Base-by-base conservation (phyloP, 2,329 filamentous ascomycete genomes). In the Colletotrichum godetiae region DNA sequence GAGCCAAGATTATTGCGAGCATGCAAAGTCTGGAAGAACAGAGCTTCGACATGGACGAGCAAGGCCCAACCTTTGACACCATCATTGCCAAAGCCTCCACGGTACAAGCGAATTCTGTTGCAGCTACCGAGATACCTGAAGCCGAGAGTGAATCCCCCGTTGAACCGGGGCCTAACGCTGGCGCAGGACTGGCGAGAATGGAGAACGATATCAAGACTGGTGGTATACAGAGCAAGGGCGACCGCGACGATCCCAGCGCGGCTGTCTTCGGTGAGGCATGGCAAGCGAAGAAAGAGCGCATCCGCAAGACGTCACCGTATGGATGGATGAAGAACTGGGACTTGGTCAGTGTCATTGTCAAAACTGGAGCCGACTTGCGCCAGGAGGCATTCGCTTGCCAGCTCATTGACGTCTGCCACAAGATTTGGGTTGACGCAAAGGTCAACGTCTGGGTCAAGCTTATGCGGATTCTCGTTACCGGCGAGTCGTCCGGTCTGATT, bases 281-380 rank as follows among this genome's bases (percentile, higher is more conserved):
- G 94, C 91, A 93, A 77, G 89, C 92, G 68, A 97, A 97, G 82
- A 94, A 93, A 78, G 94, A 96, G 82, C 92, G 94, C 24, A 95
- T 97, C 80, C 89, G 94, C 74, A 93, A 93, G 77, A 93, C 93
- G 1, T 96, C 94, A 0, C 94, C 94, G 0, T 97, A 95, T 79
- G 94, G 94, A 11, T 95, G 93, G 91, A 94, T 95, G 92, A 94
- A 94, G 84, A 96, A 95, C 79, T 97, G 94, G 94, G 94, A 97
- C 78, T 87, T 97, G 29, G 88, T 97, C 75, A 95, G 93, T 79
- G 94, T 97, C 73, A 97, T 97, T 79, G 92, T 97, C 77, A 97
- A 97, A 85, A 97, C 94, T 12, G 94, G 94, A 3, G 93, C 93
- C 2, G 94, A 97, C 82, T 85, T 97, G 74, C 89, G 94, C 63